Conservation (phyloP, 305 asterid genomes). For the Fraxinus sp. region DNA sequence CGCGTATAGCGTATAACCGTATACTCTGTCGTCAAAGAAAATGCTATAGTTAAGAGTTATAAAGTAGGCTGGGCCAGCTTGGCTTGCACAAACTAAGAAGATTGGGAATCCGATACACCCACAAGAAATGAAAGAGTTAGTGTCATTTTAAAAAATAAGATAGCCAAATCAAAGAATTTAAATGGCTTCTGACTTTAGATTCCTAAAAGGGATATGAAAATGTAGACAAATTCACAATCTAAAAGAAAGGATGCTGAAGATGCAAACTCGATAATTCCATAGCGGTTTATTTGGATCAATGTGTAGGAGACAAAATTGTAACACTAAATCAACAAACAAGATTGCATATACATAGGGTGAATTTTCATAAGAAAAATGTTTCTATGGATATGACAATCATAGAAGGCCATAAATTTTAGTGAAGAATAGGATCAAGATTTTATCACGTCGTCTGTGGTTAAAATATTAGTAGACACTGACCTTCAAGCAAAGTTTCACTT, state of each 20-base stretch:
- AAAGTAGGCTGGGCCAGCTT: background rate
- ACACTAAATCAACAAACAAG: background rate
- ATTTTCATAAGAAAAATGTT: background rate
- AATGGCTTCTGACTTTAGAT: background rate
- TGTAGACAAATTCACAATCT: background rate
- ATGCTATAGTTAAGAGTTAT: background rate
- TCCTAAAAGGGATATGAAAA: background rate
- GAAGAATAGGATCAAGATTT: background rate
- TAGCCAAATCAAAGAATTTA: background rate
- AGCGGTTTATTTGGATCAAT: background rate
- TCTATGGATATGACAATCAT: background rate
- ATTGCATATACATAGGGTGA: background rate
- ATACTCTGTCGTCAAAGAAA: background rate
- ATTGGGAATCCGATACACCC: background rate
- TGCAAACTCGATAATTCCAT: conserved; percentile 1
- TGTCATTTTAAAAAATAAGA: background rate
- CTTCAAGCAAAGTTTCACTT: background rate
- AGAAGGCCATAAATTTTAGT: background rate
- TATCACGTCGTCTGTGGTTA: background rate
- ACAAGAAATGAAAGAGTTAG: background rate
- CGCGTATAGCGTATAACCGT: background rate
- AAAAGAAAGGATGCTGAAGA: background rate
- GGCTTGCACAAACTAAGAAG: background rate
- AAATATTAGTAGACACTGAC: conserved; percentile 2
- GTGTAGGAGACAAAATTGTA: background rate